Evolutionary conservation across 805 yeast genomes (phyloP).

Genomic region (Blastobotrys attinorum): DNA sequence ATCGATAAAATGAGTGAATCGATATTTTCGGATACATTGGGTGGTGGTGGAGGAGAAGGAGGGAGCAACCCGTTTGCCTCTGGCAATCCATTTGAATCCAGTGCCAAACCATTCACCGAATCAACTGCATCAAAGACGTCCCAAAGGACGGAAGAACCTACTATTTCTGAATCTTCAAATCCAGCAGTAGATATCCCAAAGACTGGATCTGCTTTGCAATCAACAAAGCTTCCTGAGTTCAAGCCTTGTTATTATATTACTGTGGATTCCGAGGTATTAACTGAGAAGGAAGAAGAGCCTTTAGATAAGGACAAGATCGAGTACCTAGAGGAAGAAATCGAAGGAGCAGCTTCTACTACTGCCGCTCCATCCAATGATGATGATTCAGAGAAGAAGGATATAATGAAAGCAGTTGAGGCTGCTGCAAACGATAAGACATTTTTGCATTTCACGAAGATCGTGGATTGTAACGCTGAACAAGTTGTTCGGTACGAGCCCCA

Average conservation of each 20-base stretch:
- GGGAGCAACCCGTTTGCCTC: slow-evolving; percentile 12
- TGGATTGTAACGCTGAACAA: slow-evolving; percentile 78
- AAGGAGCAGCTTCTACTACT: slow-evolving; percentile 14
- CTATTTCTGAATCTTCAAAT: slow-evolving; percentile 1
- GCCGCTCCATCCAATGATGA: slow-evolving; percentile 14
- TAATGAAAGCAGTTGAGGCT: slow-evolving; percentile 13
- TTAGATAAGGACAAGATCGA: slow-evolving; percentile 39
- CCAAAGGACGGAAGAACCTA: slow-evolving; percentile 2
- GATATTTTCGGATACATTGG: slow-evolving; percentile 4
- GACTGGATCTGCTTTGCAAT: background rate
- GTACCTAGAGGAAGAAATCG: slow-evolving; percentile 26
- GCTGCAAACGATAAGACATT: slow-evolving; percentile 60
- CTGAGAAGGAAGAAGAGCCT: slow-evolving; percentile 40
- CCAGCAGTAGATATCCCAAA: background rate
- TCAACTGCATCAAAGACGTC: background rate
- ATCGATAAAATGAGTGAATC: slow-evolving; percentile 14
- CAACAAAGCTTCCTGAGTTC: slow-evolving; percentile 21
- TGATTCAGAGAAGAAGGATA: slow-evolving; percentile 9
- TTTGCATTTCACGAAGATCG: slow-evolving; percentile 65
- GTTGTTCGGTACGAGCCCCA: slow-evolving; percentile 77
- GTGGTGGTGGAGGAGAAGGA: background rate
- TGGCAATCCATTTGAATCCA: slow-evolving; percentile 11
- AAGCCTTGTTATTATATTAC: slow-evolving; percentile 57
- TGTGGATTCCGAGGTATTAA: slow-evolving; percentile 56
- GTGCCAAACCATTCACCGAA: slow-evolving; percentile 13